phyloP scores from a whole-genome alignment of 208 protist species.

The Crithidia bombi region DNA sequence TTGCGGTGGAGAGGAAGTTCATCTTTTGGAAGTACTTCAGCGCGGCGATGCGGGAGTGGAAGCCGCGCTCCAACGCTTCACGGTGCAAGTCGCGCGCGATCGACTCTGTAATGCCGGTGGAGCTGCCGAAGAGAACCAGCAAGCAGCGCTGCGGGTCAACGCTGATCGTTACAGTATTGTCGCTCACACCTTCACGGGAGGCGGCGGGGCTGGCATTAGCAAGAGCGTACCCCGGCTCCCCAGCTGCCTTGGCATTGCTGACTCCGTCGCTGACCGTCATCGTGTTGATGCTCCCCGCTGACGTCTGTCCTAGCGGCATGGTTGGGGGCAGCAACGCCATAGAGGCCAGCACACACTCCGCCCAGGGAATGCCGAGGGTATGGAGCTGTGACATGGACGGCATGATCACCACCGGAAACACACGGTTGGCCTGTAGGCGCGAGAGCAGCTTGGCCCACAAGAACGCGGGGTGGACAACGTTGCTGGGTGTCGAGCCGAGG shows the following conservation, averaged over 20 bases:
- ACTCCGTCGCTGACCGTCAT: not conserved
- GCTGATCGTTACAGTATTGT: not conserved
- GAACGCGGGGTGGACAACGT: constrained; percentile 41
- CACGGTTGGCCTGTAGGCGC: constrained; percentile 49
- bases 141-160: constrained; percentile 28
- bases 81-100: constrained; percentile 60
- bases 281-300: not conserved
- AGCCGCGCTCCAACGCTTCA: constrained; percentile 44
- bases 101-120: constrained; percentile 55
- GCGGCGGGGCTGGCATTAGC: not conserved
- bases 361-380: constrained; percentile 55
- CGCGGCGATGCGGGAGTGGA: constrained; percentile 46
- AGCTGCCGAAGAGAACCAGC: constrained; percentile 64
- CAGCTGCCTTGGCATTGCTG: not conserved
- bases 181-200: not conserved
- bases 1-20: constrained; percentile 50
- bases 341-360: constrained; percentile 38
- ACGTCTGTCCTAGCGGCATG: not conserved
- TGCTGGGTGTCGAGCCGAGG: constrained; percentile 27
- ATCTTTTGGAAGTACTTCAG: constrained; percentile 54
- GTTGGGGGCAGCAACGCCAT: constrained; percentile 33
- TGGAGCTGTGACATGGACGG: constrained; percentile 54
- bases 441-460: constrained; percentile 36
- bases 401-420: constrained; percentile 63
- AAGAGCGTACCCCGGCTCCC: not conserved